Evolutionary conservation across 805 yeast species (phyloP).

Genomic region (Saccharomycopsis fermentans): DNA sequence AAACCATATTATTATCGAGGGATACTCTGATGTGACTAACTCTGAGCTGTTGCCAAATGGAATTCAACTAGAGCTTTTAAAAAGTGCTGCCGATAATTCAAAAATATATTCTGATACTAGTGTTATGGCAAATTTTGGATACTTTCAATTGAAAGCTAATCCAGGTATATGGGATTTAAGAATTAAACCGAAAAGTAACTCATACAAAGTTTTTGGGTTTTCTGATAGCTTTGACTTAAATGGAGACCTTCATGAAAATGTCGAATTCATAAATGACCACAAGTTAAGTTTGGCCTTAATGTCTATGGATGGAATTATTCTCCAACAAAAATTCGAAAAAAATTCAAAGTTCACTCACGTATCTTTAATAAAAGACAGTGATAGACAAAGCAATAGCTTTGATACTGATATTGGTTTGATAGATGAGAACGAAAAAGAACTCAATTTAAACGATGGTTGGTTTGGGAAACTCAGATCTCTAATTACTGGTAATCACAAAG

Average conservation of each 20-base stretch:
- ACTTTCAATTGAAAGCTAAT: slow-evolving; percentile 62
- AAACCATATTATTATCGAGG: slow-evolving; percentile 55
- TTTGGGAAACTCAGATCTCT: slow-evolving; percentile 13
- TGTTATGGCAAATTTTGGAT: slow-evolving; percentile 76
- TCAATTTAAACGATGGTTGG: slow-evolving; percentile 2
- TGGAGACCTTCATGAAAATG: neutral
- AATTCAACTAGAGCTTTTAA: slow-evolving; percentile 31
- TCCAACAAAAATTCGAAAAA: slow-evolving; percentile 37
- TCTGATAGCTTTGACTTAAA: slow-evolving; percentile 21
- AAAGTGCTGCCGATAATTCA: neutral
- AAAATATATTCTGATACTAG: slow-evolving; percentile 40
- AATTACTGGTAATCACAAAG: neutral
- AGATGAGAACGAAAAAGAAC: slow-evolving; percentile 3
- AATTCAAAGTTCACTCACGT: slow-evolving; percentile 30
- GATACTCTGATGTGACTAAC: slow-evolving; percentile 42
- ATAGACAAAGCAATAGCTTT: neutral
- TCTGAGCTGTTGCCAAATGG: slow-evolving; percentile 34
- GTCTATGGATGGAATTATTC: slow-evolving; percentile 35
- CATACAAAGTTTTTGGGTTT: slow-evolving; percentile 34
- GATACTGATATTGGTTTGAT: neutral
- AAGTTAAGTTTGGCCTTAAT: slow-evolving; percentile 28
- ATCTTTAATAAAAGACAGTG: slow-evolving; percentile 2
- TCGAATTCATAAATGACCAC: slow-evolving; percentile 1
- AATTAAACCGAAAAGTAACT: slow-evolving; percentile 32
- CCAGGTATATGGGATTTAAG: slow-evolving; percentile 63